Evolutionary conservation across 768 basidiomycete species (phyloP).

Genomic region (Rubroboletus pulcherrimus): DNA sequence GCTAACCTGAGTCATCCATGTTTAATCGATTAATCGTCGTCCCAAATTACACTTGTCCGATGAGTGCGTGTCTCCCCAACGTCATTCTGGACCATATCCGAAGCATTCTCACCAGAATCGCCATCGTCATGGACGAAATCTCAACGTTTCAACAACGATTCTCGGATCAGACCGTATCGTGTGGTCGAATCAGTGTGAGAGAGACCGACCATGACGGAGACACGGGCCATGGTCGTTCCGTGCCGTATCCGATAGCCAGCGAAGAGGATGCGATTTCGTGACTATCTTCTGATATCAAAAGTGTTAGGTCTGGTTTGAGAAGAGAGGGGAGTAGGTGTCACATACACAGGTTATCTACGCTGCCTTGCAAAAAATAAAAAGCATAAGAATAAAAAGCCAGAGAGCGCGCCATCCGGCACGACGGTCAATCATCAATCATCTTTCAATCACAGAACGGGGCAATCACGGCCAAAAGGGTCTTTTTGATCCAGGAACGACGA

Average conservation of each 20-base stretch:
- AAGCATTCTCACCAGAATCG: no score
- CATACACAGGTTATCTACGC: neutral
- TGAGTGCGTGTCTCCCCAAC: no score
- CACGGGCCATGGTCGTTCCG: neutral
- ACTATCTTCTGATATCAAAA: no score
- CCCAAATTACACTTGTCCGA: no score
- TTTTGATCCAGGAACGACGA: neutral
- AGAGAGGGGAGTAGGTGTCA: neutral
- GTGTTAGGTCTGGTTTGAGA: no score
- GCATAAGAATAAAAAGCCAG: neutral
- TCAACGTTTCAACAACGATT: no score
- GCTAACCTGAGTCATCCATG: no score
- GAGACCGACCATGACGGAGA: neutral
- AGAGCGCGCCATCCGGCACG: neutral
- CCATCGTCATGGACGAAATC: no score
- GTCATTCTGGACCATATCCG: no score
- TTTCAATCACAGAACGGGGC: neutral
- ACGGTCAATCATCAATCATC: neutral
- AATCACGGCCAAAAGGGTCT: neutral
- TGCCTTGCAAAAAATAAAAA: neutral
- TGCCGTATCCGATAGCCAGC: neutral
- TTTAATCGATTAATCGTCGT: no score
- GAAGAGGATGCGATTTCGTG: neutral
- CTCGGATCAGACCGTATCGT: neutral
- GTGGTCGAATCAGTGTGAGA: neutral